These are phyloP conservation scores for Ophiostoma sp. DNA, from an alignment of 2,329 filamentous ascomycete species.

Conservation along the genomic window DNA sequence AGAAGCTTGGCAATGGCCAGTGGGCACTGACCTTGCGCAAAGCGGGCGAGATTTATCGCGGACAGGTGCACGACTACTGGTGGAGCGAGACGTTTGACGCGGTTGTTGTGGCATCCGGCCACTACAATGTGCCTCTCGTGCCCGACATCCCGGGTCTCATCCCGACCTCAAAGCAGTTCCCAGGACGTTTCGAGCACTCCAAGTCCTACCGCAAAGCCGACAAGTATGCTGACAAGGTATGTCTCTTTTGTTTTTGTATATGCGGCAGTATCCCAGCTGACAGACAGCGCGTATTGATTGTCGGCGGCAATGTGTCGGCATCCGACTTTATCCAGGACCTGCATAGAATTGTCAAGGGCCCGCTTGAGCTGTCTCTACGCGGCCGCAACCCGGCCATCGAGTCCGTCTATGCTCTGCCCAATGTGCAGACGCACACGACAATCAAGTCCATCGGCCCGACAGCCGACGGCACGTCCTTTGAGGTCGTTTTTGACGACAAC, in stretches of 20 bases:
- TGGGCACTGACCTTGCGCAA: constrained; percentile 49
- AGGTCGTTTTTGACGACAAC: constrained; percentile 48
- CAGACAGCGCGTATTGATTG: constrained; percentile 50
- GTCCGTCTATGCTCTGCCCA: constrained; percentile 49
- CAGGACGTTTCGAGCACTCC: constrained; percentile 50
- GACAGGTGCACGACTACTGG: constrained; percentile 45
- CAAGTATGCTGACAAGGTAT: constrained; percentile 40
- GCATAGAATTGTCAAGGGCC: constrained; percentile 20
- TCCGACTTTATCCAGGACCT: constrained; percentile 37
- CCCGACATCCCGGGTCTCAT: constrained; percentile 41
- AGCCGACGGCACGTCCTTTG: constrained; percentile 32
- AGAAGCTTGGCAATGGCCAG: constrained; percentile 40
- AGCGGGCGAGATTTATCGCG: constrained; percentile 23
- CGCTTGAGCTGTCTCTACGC: constrained; percentile 44
- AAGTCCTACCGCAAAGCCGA: constrained; percentile 49
- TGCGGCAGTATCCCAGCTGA: no score
- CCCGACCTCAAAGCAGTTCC: constrained; percentile 40
- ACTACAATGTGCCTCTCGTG: constrained; percentile 59
- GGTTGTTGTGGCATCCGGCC: constrained; percentile 57
- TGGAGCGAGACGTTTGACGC: constrained; percentile 42
- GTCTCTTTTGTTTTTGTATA: no score
- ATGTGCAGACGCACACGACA: constrained; percentile 40
- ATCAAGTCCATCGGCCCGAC: constrained; percentile 30
- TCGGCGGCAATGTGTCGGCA: constrained; percentile 60
- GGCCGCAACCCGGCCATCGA: constrained; percentile 46